A percentile compares a stretch with the other conserved stretches of the same genome.
Evolutionary conservation across 2,329 filamentous ascomycete species (phyloP).

Genomic region (Fragosphaeria purpurea): DNA sequence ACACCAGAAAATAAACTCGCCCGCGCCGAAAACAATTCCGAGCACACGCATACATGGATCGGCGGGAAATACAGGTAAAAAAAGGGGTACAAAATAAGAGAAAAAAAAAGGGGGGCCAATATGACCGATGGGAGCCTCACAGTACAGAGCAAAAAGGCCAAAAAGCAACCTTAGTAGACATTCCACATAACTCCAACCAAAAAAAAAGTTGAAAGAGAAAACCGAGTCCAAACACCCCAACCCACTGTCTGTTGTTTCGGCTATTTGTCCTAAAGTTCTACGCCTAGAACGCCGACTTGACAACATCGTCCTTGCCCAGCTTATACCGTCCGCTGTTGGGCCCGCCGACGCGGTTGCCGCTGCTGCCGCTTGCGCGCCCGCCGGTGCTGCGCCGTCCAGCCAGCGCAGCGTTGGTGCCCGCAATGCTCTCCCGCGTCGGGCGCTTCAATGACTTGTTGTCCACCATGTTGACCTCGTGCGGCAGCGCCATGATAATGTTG

Average conservation of each 20-base stretch:
- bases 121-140: too few relatives aligned
- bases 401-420: conserved; percentile 30
- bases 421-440: conserved; percentile 89
- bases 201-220: background rate
- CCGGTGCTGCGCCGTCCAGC: conserved; percentile 21
- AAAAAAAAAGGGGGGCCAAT: background rate
- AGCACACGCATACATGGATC: too few relatives aligned
- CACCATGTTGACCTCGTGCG: conserved; percentile 98
- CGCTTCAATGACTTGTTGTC: conserved; percentile 74
- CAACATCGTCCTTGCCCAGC: conserved; percentile 71
- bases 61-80: background rate
- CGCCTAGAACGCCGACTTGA: conserved; percentile 55
- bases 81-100: background rate
- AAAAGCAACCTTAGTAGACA: background rate
- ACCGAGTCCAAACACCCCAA: background rate
- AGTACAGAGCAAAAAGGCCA: background rate
- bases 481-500: conserved; percentile 93
- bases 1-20: too few relatives aligned
- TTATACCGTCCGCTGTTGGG: conserved; percentile 55
- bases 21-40: too few relatives aligned
- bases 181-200: background rate
- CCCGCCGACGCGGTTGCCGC: conserved; percentile 41
- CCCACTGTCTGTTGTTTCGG: background rate
- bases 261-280: too few relatives aligned
- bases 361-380: conserved; percentile 37